phyloP scores from a whole-genome alignment of 305 asterid species.

The Striga hermonthica region DNA sequence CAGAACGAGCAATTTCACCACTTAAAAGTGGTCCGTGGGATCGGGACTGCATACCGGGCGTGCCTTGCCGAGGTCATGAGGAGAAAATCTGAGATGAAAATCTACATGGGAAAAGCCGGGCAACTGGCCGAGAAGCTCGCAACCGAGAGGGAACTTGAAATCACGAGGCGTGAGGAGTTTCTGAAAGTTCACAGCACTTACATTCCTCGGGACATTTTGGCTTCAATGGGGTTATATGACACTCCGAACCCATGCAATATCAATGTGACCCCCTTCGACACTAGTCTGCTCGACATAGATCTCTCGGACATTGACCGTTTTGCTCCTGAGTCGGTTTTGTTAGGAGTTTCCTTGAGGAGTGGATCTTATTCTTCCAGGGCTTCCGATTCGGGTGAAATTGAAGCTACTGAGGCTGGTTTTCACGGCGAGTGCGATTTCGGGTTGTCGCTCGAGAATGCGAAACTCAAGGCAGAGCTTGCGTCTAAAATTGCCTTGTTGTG shows the following conservation, averaged over 20 bases:
- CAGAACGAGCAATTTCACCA: constrained; percentile 86
- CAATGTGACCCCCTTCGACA: constrained; percentile 77
- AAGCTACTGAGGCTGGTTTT: too few relatives aligned
- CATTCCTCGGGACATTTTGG: constrained; percentile 77
- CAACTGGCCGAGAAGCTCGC: constrained; percentile 95
- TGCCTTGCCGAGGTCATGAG: constrained; percentile 96
- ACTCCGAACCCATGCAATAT: constrained; percentile 80
- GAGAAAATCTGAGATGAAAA: constrained; percentile 85
- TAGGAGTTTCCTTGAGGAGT: constrained; percentile 51
- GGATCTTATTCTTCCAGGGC: too few relatives aligned
- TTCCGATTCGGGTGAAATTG: too few relatives aligned
- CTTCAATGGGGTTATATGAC: constrained; percentile 87
- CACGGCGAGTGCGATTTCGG: constrained; percentile 26
- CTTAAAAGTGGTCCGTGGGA: constrained; percentile 81
- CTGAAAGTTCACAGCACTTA: constrained; percentile 56
- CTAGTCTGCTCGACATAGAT: constrained; percentile 74
- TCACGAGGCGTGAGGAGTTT: constrained; percentile 85
- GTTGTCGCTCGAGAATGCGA: constrained; percentile 94
- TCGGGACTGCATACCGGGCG: constrained; percentile 84
- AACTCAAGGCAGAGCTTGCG: constrained; percentile 93
- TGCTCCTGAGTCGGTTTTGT: constrained; percentile 83
- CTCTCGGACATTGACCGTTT: constrained; percentile 76
- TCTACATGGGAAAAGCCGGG: constrained; percentile 97
- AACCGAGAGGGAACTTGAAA: constrained; percentile 71
- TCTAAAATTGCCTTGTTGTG: constrained; percentile 88